Evolutionary conservation across 192 early-diverging fungal species (phyloP).

Genomic region (Umbelopsis sp.): DNA sequence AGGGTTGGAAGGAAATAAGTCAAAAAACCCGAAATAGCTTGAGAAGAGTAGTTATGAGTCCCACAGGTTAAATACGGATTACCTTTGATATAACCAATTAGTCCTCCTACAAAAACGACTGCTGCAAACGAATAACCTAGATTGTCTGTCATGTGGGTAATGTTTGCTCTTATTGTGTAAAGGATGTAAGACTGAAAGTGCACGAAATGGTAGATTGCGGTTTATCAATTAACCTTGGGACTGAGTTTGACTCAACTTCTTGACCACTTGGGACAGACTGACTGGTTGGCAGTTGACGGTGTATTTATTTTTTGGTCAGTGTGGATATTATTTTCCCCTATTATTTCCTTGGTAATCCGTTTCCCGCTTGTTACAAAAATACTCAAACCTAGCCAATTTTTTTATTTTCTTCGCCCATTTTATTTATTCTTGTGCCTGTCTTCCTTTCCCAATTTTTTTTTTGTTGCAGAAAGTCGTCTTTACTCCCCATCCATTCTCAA

Average conservation of each 20-base stretch:
- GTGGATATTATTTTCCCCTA: background rate
- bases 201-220: too few species aligned
- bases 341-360: background rate
- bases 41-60: background rate
- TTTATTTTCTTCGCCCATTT: too few species aligned
- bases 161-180: background rate
- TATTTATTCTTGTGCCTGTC: slow-evolving; percentile 6
- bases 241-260: too few species aligned
- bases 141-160: slow-evolving; percentile 19
- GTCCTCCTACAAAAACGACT: slow-evolving; percentile 25
- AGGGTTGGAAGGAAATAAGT: background rate
- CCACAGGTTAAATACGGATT: background rate
- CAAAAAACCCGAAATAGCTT: background rate
- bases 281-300: too few species aligned
- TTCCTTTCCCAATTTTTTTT: too few species aligned
- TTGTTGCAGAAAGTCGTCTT: too few species aligned
- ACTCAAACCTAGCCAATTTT: too few species aligned
- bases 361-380: slow-evolving; percentile 1
- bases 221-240: too few species aligned
- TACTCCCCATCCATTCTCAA: too few species aligned
- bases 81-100: slow-evolving; percentile 29
- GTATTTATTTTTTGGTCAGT: too few species aligned
- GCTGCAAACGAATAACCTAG: slow-evolving; percentile 28
- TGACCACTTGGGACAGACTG: too few species aligned
- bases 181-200: too few species aligned